Base-by-base conservation (phyloP, 495 filamentous ascomycete species). In the Achaetomiella virescens region DNA sequence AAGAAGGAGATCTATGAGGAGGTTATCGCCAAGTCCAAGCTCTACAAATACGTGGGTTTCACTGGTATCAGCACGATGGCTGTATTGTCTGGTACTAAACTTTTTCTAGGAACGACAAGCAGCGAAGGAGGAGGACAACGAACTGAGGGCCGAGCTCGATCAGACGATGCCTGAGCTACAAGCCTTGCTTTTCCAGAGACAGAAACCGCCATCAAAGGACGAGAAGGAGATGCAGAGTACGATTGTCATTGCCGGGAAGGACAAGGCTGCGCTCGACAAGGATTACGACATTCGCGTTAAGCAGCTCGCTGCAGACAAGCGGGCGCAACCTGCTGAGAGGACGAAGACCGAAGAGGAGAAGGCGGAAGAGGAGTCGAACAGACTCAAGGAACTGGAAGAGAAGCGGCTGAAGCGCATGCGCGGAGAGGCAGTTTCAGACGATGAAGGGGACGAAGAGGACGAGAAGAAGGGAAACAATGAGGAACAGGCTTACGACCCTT, bases 1-100 rank as follows among this genome's bases (percentile, higher is more conserved):
- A 97, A 92, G 68, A 82, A 90, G 44, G 93, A 99, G 66, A 88
- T 97, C 31, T 96, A 97, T 86, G 87, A 92, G 61, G 95, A 98
- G 70, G 83, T 97, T 56, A 97, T 97, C 57, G 87, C 91, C 36
- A 99, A 97, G 71, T 97, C 95, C 2, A 99, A 97, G 67, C 78
- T 88, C 25, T 78, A 96, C 76, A 97, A 95, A 72, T 87, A 89
- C 55, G 90, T 97, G 71, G 14, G 65, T 10, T 24, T n/a, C 20
- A 4, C 42, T 31, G 2, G 7, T 21, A 20, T 4, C 14, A 1
- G 0, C 6, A n/a, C 17, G 1, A 14, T 17, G 5, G 0, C 3
- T 18, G 3, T 7, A 1, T 1, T n/a, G 7, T 33, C 14, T 3
- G 18, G 25, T 53, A 33, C 55, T 64, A 14, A 65, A 17, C 31